Evolutionary conservation across 441 rosid species (phyloP), one percentile per base, ranked within the genome.

Genomic region (Omphalea diandra): DNA sequence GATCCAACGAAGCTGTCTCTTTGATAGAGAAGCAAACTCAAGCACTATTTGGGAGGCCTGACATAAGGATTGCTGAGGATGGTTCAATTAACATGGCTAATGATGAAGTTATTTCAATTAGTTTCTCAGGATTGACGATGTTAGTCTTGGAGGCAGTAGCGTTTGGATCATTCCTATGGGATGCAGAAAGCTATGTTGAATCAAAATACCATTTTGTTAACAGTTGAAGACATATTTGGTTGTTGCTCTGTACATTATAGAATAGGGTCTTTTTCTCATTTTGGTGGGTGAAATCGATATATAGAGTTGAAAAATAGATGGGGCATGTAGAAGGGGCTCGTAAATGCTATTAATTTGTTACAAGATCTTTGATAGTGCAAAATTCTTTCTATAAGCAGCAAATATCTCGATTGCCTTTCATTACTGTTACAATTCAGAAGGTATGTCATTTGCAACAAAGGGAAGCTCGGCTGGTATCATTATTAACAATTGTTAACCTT

Each of bases 151-250:
- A 94, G 83, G 98, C 98, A 3, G 95, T 86, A 53, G 86, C 90
- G 31, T 88, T 91, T 24, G 98, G 98, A 54, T 84, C 98, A 14
- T 90, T 94, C 82, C 68, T 88, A n/a, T 94, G 98, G 97, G 98
- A 94, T 77, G 77, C 91, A 4, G 98, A 94, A 72, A 87, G 83
- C 80, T 86, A 88, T 53, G 97, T 87, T 44, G 98, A 94, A 75
- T 83, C 95, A 64, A 94, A 86, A 69, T 84, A 83, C 76, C 88
- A 86, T 15, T 90, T 91, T 53, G 70, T 94, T 59, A 87, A 83
- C 67, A 80, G 89, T 81, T 90, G 71, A 80, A 24, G 0, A 54
- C 4, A 9, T 7, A 44, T 58, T 41, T 10, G 46, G 27, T n/a
- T 61, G 26, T 14, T 24, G 69, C 27, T 49, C 4, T 60, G 53